These are phyloP conservation scores for Botrytis elliptica DNA, from an alignment of 2,329 filamentous ascomycete genomes.

Conservation along the genomic window DNA sequence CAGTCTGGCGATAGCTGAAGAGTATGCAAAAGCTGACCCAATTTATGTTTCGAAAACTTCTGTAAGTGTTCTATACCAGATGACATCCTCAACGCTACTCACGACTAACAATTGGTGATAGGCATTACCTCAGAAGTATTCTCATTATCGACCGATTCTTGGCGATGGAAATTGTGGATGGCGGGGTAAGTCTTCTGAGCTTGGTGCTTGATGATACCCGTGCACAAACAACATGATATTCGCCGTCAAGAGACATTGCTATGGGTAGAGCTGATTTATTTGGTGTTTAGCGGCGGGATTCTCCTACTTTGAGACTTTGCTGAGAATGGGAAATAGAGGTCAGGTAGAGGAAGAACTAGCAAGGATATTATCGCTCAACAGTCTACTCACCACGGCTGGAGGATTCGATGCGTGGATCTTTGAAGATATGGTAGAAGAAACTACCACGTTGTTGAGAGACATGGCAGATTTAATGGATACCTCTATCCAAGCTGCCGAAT, in stretches of 20 bases:
- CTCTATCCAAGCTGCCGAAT: conserved; percentile 48
- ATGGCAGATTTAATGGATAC: conserved; percentile 56
- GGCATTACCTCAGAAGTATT: conserved; percentile 80
- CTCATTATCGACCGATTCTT: conserved; percentile 81
- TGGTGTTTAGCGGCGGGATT: conserved; percentile 74
- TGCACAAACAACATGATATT: conserved; percentile 15
- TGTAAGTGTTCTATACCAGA: conserved; percentile 52
- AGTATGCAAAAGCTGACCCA: conserved; percentile 86
- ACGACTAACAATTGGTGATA: conserved; percentile 40
- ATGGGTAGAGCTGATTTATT: conserved; percentile 26
- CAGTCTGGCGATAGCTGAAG: conserved; percentile 73
- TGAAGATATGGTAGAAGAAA: conserved; percentile 81
- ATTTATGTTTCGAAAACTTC: conserved; percentile 83
- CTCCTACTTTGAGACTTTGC: conserved; percentile 84
- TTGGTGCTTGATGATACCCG: conserved; percentile 22
- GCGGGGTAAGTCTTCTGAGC: conserved; percentile 70
- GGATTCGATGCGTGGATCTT: conserved; percentile 69
- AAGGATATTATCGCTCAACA: conserved; percentile 69
- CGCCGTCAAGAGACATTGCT: conserved; percentile 9
- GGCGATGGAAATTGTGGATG: conserved; percentile 97
- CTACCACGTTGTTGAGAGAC: conserved; percentile 64
- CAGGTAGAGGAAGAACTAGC: conserved; percentile 69
- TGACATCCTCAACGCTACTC: conserved; percentile 14
- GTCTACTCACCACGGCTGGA: conserved; percentile 68
- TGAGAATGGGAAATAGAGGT: conserved; percentile 62